These are phyloP conservation scores for Breynia disticha DNA, from an alignment of 441 rosid species.

Conservation along the genomic window DNA sequence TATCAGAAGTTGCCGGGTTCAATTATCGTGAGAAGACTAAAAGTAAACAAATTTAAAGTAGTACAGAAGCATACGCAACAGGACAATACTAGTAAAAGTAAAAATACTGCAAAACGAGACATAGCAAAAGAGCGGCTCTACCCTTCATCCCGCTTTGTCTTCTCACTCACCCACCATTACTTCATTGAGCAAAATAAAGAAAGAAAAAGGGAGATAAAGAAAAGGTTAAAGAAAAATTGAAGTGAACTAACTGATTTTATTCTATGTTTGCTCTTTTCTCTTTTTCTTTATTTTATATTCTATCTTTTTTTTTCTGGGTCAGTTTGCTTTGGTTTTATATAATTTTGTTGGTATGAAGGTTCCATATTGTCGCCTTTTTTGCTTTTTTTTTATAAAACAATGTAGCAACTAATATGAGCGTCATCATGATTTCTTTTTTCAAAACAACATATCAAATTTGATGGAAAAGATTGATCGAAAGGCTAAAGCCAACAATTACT, in stretches of 20 bases:
- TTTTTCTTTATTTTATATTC: constrained; percentile 2
- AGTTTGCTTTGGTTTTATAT: background rate
- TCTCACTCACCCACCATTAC: background rate
- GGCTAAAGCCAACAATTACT: too few relatives aligned
- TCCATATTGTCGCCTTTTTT: background rate
- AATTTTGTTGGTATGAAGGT: constrained; percentile 5
- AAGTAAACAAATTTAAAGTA: too few relatives aligned
- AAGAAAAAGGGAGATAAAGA: background rate
- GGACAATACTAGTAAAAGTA: too few relatives aligned
- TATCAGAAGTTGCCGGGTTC: too few relatives aligned
- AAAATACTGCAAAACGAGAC: too few relatives aligned
- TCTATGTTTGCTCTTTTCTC: background rate
- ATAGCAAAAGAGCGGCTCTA: too few relatives aligned
- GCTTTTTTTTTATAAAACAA: background rate
- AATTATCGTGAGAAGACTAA: too few relatives aligned
- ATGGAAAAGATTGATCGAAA: too few relatives aligned
- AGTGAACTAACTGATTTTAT: constrained; percentile 2
- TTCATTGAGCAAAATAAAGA: background rate
- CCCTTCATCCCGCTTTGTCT: too few relatives aligned
- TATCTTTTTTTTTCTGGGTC: background rate
- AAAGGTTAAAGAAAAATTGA: background rate
- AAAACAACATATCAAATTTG: too few relatives aligned
- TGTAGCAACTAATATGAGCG: background rate
- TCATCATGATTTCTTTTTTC: background rate
- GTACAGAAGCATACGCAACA: too few relatives aligned